Conservation (phyloP, 2,329 filamentous ascomycete species). For the Aspergillus sp. region DNA sequence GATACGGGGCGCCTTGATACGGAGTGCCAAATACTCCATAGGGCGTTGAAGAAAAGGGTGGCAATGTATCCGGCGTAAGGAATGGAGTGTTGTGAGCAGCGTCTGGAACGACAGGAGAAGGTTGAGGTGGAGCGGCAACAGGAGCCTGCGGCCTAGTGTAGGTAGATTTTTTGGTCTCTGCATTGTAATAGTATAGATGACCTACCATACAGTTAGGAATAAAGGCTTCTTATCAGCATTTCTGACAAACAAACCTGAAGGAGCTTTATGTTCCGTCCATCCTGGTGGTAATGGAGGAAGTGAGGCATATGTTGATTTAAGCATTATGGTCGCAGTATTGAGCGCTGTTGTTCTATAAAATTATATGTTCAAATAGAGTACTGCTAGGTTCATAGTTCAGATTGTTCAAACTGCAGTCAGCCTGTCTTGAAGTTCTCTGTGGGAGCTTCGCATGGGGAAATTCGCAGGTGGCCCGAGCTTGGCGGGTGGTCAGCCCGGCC, state of each 20-base stretch:
- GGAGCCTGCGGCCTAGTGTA: constrained; percentile 66
- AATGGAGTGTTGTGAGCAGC: constrained; percentile 29
- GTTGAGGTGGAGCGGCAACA: constrained; percentile 16
- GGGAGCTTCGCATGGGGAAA: too few relatives aligned
- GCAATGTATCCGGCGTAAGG: constrained; percentile 28
- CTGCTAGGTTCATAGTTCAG: too few relatives aligned
- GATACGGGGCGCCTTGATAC: constrained; percentile 5
- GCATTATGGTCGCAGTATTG: constrained; percentile 44
- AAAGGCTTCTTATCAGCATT: constrained; percentile 5
- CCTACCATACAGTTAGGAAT: constrained; percentile 43
- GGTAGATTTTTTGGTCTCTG: constrained; percentile 76
- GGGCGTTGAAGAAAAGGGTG: constrained; percentile 33
- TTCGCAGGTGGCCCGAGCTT: constrained; percentile 33
- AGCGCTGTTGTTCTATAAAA: too few relatives aligned
- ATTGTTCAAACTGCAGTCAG: too few relatives aligned
- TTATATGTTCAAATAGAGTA: too few relatives aligned
- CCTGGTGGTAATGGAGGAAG: constrained; percentile 66
- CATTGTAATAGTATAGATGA: constrained; percentile 85
- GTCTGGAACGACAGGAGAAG: constrained; percentile 36
- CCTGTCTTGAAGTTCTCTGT: too few relatives aligned
- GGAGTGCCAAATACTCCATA: constrained; percentile 23
- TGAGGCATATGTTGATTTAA: constrained; percentile 72
- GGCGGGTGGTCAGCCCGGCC: constrained; percentile 24
- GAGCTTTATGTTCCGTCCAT: constrained; percentile 92
- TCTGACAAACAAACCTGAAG: constrained; percentile 52